Evolutionary conservation across 1,284 basidiomycete genomes (phyloP), one percentile per base, ranked within the genome.

Genomic region (Puccinia coronata): DNA sequence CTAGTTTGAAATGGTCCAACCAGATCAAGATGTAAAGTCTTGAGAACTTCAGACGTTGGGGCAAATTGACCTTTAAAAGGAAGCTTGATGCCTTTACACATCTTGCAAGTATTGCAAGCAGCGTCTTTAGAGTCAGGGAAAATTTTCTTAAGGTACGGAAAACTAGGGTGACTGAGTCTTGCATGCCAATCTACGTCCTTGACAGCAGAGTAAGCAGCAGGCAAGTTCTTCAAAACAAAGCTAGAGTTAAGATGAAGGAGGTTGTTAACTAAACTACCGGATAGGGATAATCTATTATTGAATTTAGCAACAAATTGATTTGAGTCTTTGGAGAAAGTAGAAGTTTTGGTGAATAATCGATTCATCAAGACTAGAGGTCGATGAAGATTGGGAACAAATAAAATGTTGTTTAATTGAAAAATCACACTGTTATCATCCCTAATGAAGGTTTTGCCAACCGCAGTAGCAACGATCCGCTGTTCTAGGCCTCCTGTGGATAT

Each of bases 21-120:
- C 20, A 55, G 49, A 72, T 72, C 51, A 1, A 53, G 47, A 12
- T 72, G 70, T 49, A 72, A 23, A 2, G 43, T 34, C 34, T 72
- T 49, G n/a, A 72, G 51, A 31, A 51, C 16, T 2, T 31, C 5
- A 72, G 41, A 18, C 1, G 31, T 31, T 36, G 41, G 70, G 3
- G 23, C 12, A 23, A 72, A 72, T 31, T 72, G 43, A 2, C 47
- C 25, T 2, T 36, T 51, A 25, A 72, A 72, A 34, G 14, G 25
- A 18, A 16, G 23, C 9, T 47, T 23, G 9, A 2, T 43, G 3
- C 6, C 23, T 20, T 67, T 67, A 39, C 65, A 67, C 36, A 67
- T 41, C 6, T 41, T 43, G 31, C 36, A 67, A 25, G 23, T 43
- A 1, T 43, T 23, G 25, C 65, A 67, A 6, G 14, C 8, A n/a